These are phyloP conservation scores for Ceratocystis cubensis DNA, from an alignment of 2,329 filamentous ascomycete species.

Conservation along the genomic window DNA sequence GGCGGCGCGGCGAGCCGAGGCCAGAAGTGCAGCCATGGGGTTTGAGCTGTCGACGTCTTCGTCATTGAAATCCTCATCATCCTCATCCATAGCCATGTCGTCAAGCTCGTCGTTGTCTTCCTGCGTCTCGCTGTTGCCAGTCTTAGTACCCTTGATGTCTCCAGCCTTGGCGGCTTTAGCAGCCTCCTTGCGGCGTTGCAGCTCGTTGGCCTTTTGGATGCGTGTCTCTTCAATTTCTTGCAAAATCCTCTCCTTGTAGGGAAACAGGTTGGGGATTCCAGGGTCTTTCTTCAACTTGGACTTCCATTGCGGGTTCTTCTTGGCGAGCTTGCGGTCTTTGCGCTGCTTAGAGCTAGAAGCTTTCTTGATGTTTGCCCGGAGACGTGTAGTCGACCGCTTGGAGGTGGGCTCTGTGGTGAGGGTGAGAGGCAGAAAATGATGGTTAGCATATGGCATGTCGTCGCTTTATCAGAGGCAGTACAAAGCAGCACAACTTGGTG, in stretches of 20 bases:
- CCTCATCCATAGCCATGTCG: constrained; percentile 39
- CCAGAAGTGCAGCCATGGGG: constrained; percentile 83
- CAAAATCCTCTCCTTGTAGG: constrained; percentile 91
- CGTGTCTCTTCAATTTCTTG: constrained; percentile 88
- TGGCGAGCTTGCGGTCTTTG: constrained; percentile 77
- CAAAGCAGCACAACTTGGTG: neutral
- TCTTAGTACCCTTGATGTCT: constrained; percentile 42
- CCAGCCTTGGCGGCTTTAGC: constrained; percentile 54
- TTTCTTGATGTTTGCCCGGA: constrained; percentile 95
- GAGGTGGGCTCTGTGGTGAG: constrained; percentile 66
- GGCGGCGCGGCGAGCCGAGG: constrained; percentile 68
- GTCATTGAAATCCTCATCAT: constrained; percentile 45
- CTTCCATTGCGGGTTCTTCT: constrained; percentile 96
- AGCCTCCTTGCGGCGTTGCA: constrained; percentile 55
- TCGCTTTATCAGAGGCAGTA: neutral
- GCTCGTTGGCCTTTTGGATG: constrained; percentile 68
- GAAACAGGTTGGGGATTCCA: constrained; percentile 92
- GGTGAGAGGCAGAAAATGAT: neutral
- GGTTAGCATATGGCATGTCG: neutral
- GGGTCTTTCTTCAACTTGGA: constrained; percentile 95
- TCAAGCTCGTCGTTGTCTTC: constrained; percentile 38
- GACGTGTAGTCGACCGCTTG: constrained; percentile 77
- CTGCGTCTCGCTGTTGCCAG: constrained; percentile 38
- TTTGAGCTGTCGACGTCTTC: constrained; percentile 57
- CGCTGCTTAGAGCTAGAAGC: constrained; percentile 78